Base-by-base conservation (phyloP, 441 rosid species). In the Kokia cookei region DNA sequence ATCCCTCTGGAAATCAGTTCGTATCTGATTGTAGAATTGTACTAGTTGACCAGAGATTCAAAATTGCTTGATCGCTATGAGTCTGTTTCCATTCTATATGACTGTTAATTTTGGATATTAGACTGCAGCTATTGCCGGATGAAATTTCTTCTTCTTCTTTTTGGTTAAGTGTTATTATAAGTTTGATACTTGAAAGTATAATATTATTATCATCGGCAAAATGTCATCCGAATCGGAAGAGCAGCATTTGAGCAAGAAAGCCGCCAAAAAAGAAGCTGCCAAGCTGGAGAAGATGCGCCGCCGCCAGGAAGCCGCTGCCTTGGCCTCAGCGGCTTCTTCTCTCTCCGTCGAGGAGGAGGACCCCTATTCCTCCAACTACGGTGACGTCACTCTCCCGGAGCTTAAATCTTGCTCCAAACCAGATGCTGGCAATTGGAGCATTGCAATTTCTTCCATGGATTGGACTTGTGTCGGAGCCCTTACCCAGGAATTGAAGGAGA, bases 191-290 rank as follows among this genome's bases (percentile, higher is more conserved):
- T 43, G 13, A 43, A 51, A 14, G 55, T 7, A 51, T 51, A 51
- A 14, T 51, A 51, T n/a, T 51, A 15, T 51, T 6, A 51, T 51
- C 55, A 51, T 17, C 22, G 19, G 55, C 55, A 51, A 51, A 26
- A 73, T 74, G 77, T 74, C 77, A n/a, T 59, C 66, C 57, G 77
- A 74, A 65, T 17, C 77, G 57, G 72, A 65, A 40, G 77, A 74
- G 50, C 72, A 57, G 43, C 72, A 47, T 22, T 24, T 80, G 19
- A 92, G 96, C 85, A 92, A 91, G 79, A 92, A 92, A 71, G 95
- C 94, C 1, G 89, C 97, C 7, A 94, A 92, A 83, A 94, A 94
- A 77, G 96, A 88, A 81, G 97, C 96, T 0, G 93, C 91, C 65
- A 94, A 89, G 84, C 87, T 73, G 58, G 98, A 91, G 80, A 94